Base-by-base conservation (phyloP, 2,329 filamentous ascomycete genomes). In the Fusarium sp. region DNA sequence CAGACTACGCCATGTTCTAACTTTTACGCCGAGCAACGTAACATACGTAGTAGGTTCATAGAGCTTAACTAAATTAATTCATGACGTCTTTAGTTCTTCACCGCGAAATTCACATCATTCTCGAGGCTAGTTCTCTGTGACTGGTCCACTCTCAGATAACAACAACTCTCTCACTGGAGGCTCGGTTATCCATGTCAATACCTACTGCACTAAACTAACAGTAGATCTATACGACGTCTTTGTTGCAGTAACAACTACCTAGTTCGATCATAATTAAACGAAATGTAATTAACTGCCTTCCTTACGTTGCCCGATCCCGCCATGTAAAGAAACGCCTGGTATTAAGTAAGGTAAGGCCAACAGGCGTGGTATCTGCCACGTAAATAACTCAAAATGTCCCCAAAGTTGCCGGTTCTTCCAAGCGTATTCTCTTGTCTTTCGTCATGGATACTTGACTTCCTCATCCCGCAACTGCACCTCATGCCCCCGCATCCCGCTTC, bases 351-450 rank as follows among this genome's bases (percentile, higher is more conserved):
- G 18, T 19, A 37, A 7, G 18, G 35, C 35, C 35, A 37, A 18
- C 35, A 18, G 35, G 38, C 19, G 21, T 42, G 12, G 19, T 16
- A 8, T n/a, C 33, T 38, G 50, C 33, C 33, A 54, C 50, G 23
- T 54, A 54, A 40, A 67, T 43, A 47, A 46, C 63, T 35, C 49
- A 64, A 69, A 63, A 40, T 23, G 16, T 23, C 46, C 32, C 49
- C 28, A 68, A 44, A 46, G 30, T 43, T 70, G 53, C 69, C 63
- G 63, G 38, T 60, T 68, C 42, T 68, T 64, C 56, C 69, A 68
- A 68, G 42, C 37, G 12, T 52, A 49, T 68, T 61, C 47, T 73
- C 69, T 73, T 73, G 72, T 70, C 72, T 62, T 75, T 75, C 72
- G 72, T 74, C 72, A 74, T 62, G 44, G 46, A 60, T 56, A 44